Percentiles rank a stretch among this genome's conserved stretches.
These are phyloP conservation scores for Adansonia digitata DNA, from an alignment of 345 rosid species.

Conservation along the genomic window DNA sequence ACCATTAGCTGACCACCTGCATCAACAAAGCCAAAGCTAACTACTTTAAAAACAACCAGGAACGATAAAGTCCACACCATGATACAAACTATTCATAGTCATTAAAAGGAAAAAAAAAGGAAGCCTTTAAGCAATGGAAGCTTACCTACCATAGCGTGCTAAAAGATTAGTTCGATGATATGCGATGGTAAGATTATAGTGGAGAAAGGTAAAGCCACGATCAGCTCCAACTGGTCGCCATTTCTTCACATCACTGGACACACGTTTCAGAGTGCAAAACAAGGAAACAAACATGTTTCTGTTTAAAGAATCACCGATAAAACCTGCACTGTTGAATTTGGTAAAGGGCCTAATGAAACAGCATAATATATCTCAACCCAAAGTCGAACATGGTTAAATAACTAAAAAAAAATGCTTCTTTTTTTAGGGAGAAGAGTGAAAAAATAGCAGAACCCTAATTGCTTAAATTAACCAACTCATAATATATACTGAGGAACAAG, in stretches of 20 bases:
- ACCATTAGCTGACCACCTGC: slow-evolving; percentile 68
- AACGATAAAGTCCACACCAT: not conserved
- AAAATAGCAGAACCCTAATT: not conserved
- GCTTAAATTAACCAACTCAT: not conserved
- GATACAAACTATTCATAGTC: too few relatives aligned
- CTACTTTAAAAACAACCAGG: not conserved
- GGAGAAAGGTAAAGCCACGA: slow-evolving; percentile 83
- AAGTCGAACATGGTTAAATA: not conserved
- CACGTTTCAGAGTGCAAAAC: slow-evolving; percentile 66
- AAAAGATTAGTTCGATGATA: slow-evolving; percentile 92
- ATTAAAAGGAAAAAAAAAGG: not conserved
- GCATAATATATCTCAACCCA: not conserved
- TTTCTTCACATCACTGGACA: slow-evolving; percentile 58
- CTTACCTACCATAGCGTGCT: slow-evolving; percentile 96
- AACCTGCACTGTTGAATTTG: slow-evolving; percentile 63
- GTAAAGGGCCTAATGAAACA: slow-evolving; percentile 24
- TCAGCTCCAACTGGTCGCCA: slow-evolving; percentile 96
- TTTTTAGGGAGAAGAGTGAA: too few relatives aligned
- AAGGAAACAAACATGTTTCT: slow-evolving; percentile 94
- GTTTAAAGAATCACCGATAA: slow-evolving; percentile 90
- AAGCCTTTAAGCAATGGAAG: slow-evolving; percentile 18
- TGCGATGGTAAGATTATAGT: slow-evolving; percentile 76
- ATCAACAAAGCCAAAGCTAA: slow-evolving; percentile 7
- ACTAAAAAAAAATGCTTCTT: not conserved
- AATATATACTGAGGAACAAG: not conserved